Evolutionary conservation across 805 yeast genomes (phyloP), one percentile per base, ranked within the genome.

Genomic region (Metschnikowia kofuensis): DNA sequence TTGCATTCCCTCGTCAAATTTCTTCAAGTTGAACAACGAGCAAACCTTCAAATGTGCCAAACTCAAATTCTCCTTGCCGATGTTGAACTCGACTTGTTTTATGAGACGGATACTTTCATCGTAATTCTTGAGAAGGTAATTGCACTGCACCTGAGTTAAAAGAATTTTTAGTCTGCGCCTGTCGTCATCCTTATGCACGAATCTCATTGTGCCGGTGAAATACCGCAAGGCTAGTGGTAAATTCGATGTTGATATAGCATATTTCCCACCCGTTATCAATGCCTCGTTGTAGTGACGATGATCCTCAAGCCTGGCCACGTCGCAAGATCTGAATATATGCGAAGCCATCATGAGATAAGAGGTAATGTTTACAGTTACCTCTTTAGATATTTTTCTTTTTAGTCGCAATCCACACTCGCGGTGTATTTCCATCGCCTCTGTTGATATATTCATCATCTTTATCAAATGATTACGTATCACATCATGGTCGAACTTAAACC

Each of bases 181-280:
- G n/a, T 50, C 32, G 29, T 62, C 67, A 4, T 45, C 39, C 6
- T 52, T 38, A 9, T 48, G 50, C 5, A 68, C 58, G 38, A 71
- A 63, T 5, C 51, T 49, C 36, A 61, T 59, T 0, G 80, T 73
- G 1, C 67, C 62, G 16, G 63, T 60, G 40, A 76, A 72, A 49
- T 68, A 76, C n/a, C 58, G 52, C 31, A 76, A 61, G 0, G 82
- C 74, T 38, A 70, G 58, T 28, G 59, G 61, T 48, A 72, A 66
- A 52, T 76, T 79, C 42, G 69, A 74, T 10, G 74, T 68, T 10
- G 72, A 69, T 40, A 73, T 70, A 0, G 80, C 77, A 48, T 64
- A 64, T 44, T 66, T 64, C 1, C 80, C 80, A 0, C 82, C 79
- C 16, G 65, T 63, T 4, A 70, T 62, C 37, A 78, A 56, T 6